phyloP scores from a whole-genome alignment of 768 basidiomycete genomes.

The Calocybe indica region DNA sequence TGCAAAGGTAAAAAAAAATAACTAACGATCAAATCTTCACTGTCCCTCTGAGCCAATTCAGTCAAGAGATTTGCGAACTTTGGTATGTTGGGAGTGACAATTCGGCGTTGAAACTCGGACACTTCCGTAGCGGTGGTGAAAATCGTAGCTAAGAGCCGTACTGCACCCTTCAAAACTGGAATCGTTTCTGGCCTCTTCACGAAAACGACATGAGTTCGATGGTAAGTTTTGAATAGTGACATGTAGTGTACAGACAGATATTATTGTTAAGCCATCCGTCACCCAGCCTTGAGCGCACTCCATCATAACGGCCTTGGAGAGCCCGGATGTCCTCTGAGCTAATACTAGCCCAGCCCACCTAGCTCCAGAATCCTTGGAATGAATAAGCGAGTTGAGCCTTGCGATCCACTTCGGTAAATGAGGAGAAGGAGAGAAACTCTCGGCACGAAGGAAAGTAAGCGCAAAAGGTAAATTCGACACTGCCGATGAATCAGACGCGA shows the following conservation, averaged over 20 bases:
- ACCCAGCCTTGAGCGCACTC: slow-evolving; percentile 75
- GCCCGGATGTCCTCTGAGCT: slow-evolving; percentile 56
- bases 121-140: slow-evolving; percentile 54
- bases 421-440: slow-evolving; percentile 52
- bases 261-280: slow-evolving; percentile 51
- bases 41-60: slow-evolving; percentile 42
- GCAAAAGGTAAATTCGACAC: slow-evolving; percentile 55
- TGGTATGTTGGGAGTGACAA: slow-evolving; percentile 62
- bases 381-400: slow-evolving; percentile 68
- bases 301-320: slow-evolving; percentile 56
- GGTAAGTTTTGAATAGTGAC: slow-evolving; percentile 10
- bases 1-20: slow-evolving; percentile 16
- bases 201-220: slow-evolving; percentile 15
- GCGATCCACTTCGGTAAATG: slow-evolving; percentile 72
- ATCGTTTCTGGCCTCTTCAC: slow-evolving; percentile 62
- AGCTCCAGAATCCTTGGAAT: slow-evolving; percentile 70
- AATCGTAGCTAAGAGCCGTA: slow-evolving; percentile 58
- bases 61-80: slow-evolving; percentile 64
- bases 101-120: slow-evolving; percentile 80
- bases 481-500: slow-evolving; percentile 63
- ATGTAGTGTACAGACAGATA: slow-evolving; percentile 54
- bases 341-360: slow-evolving; percentile 79
- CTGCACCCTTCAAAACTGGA: slow-evolving; percentile 54
- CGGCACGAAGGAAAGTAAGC: slow-evolving; percentile 45
- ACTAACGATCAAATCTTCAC: slow-evolving; percentile 49